Base-by-base conservation (phyloP, 2,329 filamentous ascomycete genomes). In the Trichoderma sp. region DNA sequence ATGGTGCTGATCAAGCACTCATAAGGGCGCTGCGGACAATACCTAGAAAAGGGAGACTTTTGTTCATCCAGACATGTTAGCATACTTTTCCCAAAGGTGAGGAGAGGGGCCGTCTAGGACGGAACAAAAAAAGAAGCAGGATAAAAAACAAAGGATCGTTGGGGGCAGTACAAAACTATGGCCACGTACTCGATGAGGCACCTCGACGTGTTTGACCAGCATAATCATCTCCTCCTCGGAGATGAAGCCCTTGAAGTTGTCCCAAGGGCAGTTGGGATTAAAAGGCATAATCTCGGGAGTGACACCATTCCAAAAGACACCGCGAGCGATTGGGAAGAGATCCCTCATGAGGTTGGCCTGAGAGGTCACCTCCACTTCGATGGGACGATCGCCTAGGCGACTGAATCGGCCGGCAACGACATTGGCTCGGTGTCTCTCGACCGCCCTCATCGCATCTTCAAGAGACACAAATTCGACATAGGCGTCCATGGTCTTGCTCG, bases 1-100 rank as follows among this genome's bases (percentile, higher is more conserved):
- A 90, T 77, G 1, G 87, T 91, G 77, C 88, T 90, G 75, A 92
- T 90, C 76, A 92, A 82, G 77, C 86, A 89, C 81, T 92, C 90
- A 71, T 87, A 91, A 2, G 89, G 87, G 15, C 90, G 86, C 80
- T 92, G 89, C 0, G 89, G 88, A 74, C 88, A 90, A 30, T 89
- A 84, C 71, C 83, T 85, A 9, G 87, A 86, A 76, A 88, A 91
- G 0, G 87, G 86, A 14, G 88, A 89, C 88, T 91, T 36, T 66
- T 28, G 30, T 28, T 6, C 1, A 11, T 56, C 2, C 26, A 5
- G 18, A 62, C 1, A 6, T 15, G 60, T 74, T 24, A 74, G 75
- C 57, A 39, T 26, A 18, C 3, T 21, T 8, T 7, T 32, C n/a
- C 18, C 28, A 21, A n/a, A 21, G 15, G 15, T 5, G 11, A 6